Base-by-base conservation (phyloP, 1,284 basidiomycete species). In the Dichomitus squalens region DNA sequence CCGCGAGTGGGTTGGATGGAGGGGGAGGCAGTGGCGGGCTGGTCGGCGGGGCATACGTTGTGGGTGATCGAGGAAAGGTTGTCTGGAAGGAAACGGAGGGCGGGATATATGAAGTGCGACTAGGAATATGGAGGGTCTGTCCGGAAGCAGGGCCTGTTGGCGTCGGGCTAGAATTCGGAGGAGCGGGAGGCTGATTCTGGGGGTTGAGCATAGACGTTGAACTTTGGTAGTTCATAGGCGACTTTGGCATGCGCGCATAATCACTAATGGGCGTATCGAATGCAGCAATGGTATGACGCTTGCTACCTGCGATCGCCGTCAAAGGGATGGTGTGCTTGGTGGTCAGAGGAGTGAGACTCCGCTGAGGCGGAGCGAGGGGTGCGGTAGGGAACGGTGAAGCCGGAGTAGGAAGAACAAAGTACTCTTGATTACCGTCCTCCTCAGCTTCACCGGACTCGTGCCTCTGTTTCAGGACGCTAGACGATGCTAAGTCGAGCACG, bases 401-500 rank as follows among this genome's bases (percentile, higher is more conserved):
- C 6, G 88, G 89, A 52, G 88, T 85, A 0, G 89, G 90, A 16
- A 91, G 76, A 2, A 79, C 84, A 51, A 76, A 85, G 7, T 75
- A 77, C 43, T 74, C 74, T 9, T 60, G 66, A 38, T 55, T 51
- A 11, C 68, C 63, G 5, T 51, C 55, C 12, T 54, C 57, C 7
- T 53, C 58, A 35, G 16, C 49, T 8, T 54, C 58, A 7, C 44
- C 53, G 4, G 57, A 44, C 18, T 54, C 35, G 7, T 40, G 58
- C 47, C 49, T 56, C 39, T 54, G 55, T 18, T 58, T 57, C 2
- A 58, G 20, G 35, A 49, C 40, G 43, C 43, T 63, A n/a, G 58
- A 57, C 48, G 70, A 75, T 0, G 88, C 80, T 11, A 96, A 78
- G 68, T 95, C 92, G 29, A 96, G 84, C 0, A 90, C 76, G 61